phyloP scores from a whole-genome alignment of 129 eudicot genomes.

The Erigeron canadensis region DNA sequence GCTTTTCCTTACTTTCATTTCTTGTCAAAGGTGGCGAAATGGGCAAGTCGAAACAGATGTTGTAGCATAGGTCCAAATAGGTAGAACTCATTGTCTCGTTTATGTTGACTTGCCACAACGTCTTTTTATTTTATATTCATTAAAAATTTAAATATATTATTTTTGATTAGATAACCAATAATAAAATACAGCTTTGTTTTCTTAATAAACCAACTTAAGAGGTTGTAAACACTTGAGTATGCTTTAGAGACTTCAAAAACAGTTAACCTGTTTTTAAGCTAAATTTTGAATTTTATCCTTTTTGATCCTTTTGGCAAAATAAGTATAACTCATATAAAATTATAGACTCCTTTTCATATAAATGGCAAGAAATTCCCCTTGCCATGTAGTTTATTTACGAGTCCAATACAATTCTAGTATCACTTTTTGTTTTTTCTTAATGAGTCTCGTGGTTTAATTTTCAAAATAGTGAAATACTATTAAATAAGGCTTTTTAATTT shows the following conservation, averaged over 20 bases:
- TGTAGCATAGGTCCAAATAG: neutral
- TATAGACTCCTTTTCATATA: neutral
- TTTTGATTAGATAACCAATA: no score
- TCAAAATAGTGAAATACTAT: no score
- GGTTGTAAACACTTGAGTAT: neutral
- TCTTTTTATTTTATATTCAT: neutral
- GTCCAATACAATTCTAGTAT: constrained; percentile 1
- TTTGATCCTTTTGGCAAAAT: constrained; percentile 6
- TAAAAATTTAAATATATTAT: neutral
- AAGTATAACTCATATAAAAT: neutral
- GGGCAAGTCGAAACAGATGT: neutral
- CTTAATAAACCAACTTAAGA: no score
- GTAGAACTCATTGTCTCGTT: neutral
- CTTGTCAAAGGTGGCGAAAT: neutral
- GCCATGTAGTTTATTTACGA: neutral
- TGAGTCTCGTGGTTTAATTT: neutral
- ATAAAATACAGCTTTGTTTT: no score
- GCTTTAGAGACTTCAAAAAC: constrained; percentile 6
- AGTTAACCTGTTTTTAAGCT: neutral
- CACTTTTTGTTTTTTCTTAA: neutral
- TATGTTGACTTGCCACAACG: neutral
- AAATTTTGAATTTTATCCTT: neutral
- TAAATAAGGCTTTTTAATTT: neutral
- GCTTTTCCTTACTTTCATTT: neutral
- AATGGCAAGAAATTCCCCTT: neutral